phyloP scores from a whole-genome alignment of 257 asterid species.

The Solanum appendiculatum region DNA sequence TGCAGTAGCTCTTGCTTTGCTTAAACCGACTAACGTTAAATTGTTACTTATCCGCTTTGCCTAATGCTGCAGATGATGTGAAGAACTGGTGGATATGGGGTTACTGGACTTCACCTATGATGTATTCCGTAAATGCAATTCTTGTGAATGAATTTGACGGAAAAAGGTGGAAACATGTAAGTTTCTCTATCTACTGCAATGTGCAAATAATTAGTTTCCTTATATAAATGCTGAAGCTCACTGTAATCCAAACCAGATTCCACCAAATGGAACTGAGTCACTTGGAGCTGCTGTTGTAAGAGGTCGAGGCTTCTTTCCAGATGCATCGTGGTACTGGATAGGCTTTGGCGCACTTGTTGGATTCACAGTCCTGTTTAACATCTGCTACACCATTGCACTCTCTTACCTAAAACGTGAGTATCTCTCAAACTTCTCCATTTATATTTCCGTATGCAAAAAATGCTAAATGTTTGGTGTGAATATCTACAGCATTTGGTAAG shows the following conservation, averaged over 20 bases:
- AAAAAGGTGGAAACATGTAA: conserved; percentile 53
- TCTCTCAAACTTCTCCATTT: not conserved
- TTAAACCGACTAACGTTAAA: not conserved
- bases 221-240: not conserved
- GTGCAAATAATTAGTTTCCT: not conserved
- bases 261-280: conserved; percentile 22
- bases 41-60: not conserved
- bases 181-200: not conserved
- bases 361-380: conserved; percentile 32
- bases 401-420: conserved; percentile 39
- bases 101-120: conserved; percentile 63
- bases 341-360: conserved; percentile 41
- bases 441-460: not conserved
- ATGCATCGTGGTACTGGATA: conserved; percentile 61
- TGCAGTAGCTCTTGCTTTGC: not conserved
- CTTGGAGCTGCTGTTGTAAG: conserved; percentile 30
- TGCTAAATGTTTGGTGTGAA: not conserved
- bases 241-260: not conserved
- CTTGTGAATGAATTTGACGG: conserved; percentile 52
- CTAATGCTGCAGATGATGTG: conserved; percentile 33
- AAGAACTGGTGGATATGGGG: conserved; percentile 78
- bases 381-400: conserved; percentile 18
- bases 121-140: conserved; percentile 62
- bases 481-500: conserved; percentile 41
- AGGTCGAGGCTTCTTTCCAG: conserved; percentile 41